phyloP scores from a whole-genome alignment of 2,329 filamentous ascomycete species.

The Cordyceps fumosorosea region DNA sequence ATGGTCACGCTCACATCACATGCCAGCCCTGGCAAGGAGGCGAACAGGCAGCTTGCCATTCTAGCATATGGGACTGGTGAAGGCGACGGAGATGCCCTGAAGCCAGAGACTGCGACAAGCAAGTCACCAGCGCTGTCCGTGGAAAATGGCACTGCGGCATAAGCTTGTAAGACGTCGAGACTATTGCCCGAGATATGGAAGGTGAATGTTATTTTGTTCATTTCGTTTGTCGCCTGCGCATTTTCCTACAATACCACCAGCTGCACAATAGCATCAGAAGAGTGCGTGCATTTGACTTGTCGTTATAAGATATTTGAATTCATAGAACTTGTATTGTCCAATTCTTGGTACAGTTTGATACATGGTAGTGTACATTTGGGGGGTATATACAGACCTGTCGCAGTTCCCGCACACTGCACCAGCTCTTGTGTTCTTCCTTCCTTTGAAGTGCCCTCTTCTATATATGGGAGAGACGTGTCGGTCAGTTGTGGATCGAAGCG shows the following conservation, averaged over 20 bases:
- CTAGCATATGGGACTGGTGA: constrained; percentile 22
- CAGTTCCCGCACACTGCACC: constrained; percentile 15
- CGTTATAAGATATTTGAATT: not conserved
- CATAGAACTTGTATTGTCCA: not conserved
- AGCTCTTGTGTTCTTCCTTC: not conserved
- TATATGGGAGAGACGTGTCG: not conserved
- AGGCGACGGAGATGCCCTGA: not conserved
- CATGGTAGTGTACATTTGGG: constrained; percentile 8
- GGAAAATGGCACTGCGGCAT: not conserved
- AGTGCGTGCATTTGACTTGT: not conserved
- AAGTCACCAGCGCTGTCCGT: not conserved
- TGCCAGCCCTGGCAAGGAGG: constrained; percentile 17
- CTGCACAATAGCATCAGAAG: not conserved
- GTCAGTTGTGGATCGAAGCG: constrained; percentile 1
- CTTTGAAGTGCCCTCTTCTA: not conserved
- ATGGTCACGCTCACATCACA: constrained; percentile 58
- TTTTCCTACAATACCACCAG: not conserved
- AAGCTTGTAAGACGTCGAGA: not conserved
- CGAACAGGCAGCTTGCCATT: constrained; percentile 6
- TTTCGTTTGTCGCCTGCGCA: not conserved
- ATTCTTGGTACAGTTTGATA: not conserved
- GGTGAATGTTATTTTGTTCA: not conserved
- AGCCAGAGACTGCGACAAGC: not conserved
- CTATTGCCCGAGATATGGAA: not conserved
- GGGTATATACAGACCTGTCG: constrained; percentile 17